phyloP scores from a whole-genome alignment of 208 protist genomes.

The Acanthamoeba castellanii region DNA sequence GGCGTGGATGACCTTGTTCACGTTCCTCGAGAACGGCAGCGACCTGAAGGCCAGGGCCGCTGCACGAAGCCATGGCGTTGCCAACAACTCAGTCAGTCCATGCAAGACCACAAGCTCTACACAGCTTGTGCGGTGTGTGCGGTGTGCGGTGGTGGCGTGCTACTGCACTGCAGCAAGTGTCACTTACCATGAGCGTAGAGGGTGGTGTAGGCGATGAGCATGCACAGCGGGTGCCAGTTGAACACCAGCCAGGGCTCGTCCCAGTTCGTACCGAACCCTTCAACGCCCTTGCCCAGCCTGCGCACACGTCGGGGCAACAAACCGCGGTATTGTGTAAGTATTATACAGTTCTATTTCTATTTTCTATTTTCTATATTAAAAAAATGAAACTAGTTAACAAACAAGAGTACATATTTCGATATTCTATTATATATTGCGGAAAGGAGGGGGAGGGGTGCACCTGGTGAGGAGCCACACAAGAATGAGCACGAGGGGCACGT shows the following conservation, averaged over 20 bases:
- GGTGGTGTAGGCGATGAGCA: conserved; percentile 8
- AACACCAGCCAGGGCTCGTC: conserved; percentile 29
- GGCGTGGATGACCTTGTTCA: conserved; percentile 27
- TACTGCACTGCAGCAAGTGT: no score
- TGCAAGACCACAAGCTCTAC: no score
- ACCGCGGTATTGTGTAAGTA: neutral
- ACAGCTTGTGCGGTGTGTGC: no score
- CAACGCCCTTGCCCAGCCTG: neutral
- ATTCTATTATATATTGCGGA: no score
- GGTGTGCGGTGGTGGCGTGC: no score
- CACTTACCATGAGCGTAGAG: neutral
- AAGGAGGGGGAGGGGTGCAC: neutral
- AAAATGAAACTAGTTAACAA: no score
- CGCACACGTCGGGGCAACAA: neutral
- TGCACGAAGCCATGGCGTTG: neutral
- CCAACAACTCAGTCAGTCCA: no score
- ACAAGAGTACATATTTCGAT: no score
- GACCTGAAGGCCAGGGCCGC: neutral
- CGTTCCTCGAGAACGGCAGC: conserved; percentile 17
- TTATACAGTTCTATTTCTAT: no score
- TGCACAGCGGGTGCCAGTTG: conserved; percentile 25
- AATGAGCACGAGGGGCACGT: neutral
- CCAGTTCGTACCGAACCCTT: neutral
- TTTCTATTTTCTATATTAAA: no score
- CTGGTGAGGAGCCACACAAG: neutral